phyloP scores from a whole-genome alignment of 257 asterid genomes.

The Mitragyna speciosa region DNA sequence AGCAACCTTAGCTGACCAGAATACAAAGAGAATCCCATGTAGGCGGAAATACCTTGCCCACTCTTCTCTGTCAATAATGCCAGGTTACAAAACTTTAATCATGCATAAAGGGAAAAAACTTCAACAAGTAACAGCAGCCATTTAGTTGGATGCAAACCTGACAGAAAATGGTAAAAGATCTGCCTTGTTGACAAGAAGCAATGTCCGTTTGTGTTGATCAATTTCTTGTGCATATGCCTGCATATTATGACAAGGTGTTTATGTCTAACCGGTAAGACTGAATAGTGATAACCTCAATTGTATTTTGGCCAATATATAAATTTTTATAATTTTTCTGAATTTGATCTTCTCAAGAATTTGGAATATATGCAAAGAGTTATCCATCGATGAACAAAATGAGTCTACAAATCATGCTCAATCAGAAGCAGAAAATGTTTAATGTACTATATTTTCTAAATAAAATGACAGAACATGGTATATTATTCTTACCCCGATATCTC shows the following conservation, averaged over 20 bases:
- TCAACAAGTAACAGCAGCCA: slow-evolving; percentile 14
- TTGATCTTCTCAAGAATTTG: background rate
- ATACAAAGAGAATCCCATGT: slow-evolving; percentile 75
- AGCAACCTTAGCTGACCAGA: slow-evolving; percentile 99
- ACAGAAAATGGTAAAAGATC: slow-evolving; percentile 82
- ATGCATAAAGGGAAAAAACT: background rate
- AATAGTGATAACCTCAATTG: background rate
- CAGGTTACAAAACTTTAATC: background rate
- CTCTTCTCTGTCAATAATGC: slow-evolving; percentile 53
- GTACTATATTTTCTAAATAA: background rate
- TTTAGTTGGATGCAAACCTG: slow-evolving; percentile 48
- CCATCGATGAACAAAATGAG: background rate
- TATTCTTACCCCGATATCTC: no score
- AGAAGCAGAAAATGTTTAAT: background rate
- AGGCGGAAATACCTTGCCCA: slow-evolving; percentile 81
- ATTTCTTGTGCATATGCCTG: slow-evolving; percentile 91
- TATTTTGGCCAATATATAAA: background rate
- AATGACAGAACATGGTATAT: background rate
- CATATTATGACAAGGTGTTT: slow-evolving; percentile 6
- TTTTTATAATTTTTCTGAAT: background rate
- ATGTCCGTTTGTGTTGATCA: slow-evolving; percentile 83
- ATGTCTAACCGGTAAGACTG: slow-evolving; percentile 11
- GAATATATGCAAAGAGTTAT: background rate
- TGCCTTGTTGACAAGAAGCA: slow-evolving; percentile 95
- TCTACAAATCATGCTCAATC: background rate